Base-by-base conservation (phyloP, 371 early-diverging fungal genomes). In the Mortierella sp. region DNA sequence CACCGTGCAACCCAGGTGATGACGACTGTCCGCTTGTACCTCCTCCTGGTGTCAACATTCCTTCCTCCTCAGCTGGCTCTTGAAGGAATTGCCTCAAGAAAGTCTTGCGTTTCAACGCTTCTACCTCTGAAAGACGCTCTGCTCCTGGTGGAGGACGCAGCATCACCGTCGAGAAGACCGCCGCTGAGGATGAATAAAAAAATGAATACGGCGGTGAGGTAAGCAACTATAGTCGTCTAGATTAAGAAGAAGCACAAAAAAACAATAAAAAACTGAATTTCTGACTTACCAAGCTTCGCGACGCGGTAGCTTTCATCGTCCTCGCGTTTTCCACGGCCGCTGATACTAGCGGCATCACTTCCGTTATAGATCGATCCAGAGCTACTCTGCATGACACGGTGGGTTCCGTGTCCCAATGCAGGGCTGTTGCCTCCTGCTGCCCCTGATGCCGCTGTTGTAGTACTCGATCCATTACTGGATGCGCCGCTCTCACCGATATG, bases 41-140 rank as follows among this genome's bases (percentile, higher is more conserved):
- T 31, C 65, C 65, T 16, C 65, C 65, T 14, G 65, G 65, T 14
- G 68, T 42, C 24, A 68, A 24, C 42, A 68, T 38, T 21, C 79
- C 74, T 8, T 86, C 83, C 16, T 86, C 87, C 16, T 86, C 87
- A 10, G 34, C 76, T 21, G 83, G 87, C 54, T 86, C 87, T 19
- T 86, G 87, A 19, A 86, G 75, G 76, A 86, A 86, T 38, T 82
- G 82, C 87, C 82, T 82, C 73, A 86, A 34, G 75, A 86, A 86
- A 42, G 57, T 73, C 78, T 86, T 86, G 31, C 80, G 48, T 31
- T 78, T 80, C 16, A 82, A 63, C 0, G 87, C 82, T 50, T 86
- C 87, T 11, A 78, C 73, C 16, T 86, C 87, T 16, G 87, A 86
- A 9, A 86, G 58, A 1, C 82, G 80, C 28, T 86, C 83, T 9